Base-by-base conservation (phyloP, 257 asterid genomes). In the Rhazya stricta region DNA sequence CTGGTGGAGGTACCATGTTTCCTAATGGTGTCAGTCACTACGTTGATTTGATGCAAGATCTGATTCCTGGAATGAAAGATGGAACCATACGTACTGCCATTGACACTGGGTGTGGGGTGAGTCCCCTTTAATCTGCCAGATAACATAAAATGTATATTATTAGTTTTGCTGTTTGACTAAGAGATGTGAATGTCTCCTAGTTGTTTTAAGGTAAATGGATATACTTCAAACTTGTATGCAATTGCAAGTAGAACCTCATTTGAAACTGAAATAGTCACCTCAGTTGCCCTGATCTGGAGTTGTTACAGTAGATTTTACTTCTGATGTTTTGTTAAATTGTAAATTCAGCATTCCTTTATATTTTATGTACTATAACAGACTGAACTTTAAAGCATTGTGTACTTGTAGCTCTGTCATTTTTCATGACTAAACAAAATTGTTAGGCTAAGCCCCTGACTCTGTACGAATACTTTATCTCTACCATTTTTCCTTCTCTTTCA, bases 91-190 rank as follows among this genome's bases (percentile, higher is more conserved):
- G 98, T 53, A 94, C 99, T 42, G 99, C 99, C 81, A 91, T 95
- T 70, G 99, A 95, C 86, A 95, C 98, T 1, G 99, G 99, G n/a
- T 95, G 99, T 73, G 99, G 99, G 94, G 99, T 95, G 83, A 89
- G 99, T 81, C 48, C 48, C 15, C 42, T 62, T 72, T 71, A 9
- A 62, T 66, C n/a, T 48, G 37, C 6, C n/a, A 30, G 6, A 42
- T 13, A 12, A 57, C 65, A 62, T 11, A 32, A 62, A 62, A 5
- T 32, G 42, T 9, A 27, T 29, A 23, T 30, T 43, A 27, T 79
- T 48, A 39, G 57, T 67, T 66, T 29, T 42, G 6, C n/a, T n/a
- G n/a, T n/a, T n/a, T n/a, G n/a, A n/a, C n/a, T n/a, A n/a, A n/a
- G n/a, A n/a, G n/a, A n/a, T n/a, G n/a, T n/a, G n/a, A n/a, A n/a